These are phyloP conservation scores for Phytophthora vignae DNA, from an alignment of 352 stramenopile genomes.

Conservation along the genomic window DNA sequence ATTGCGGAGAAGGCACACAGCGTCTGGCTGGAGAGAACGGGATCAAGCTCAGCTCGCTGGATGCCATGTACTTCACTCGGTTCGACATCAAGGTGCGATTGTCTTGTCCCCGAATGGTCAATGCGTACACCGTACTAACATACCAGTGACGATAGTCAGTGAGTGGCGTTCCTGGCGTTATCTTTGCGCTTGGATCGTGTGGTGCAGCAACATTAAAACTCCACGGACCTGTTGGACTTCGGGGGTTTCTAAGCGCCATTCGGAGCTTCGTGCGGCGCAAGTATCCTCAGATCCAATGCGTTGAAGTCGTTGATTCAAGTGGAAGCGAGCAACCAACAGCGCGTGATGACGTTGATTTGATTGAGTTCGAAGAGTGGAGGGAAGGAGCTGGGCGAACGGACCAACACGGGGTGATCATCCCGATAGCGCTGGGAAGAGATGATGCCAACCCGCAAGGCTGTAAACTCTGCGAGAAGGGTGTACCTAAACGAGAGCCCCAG, in stretches of 20 bases:
- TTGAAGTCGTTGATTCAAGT: slow-evolving; percentile 37
- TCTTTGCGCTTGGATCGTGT: slow-evolving; percentile 68
- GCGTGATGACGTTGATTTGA: neutral
- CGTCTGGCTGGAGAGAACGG: slow-evolving; percentile 73
- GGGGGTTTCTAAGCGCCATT: slow-evolving; percentile 55
- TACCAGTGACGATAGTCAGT: slow-evolving; percentile 43
- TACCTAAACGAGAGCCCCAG: neutral
- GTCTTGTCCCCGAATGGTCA: neutral
- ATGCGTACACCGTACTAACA: slow-evolving; percentile 7
- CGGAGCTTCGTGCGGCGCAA: slow-evolving; percentile 74
- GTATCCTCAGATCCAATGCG: slow-evolving; percentile 67
- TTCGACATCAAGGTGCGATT: slow-evolving; percentile 60
- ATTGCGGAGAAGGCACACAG: slow-evolving; percentile 77
- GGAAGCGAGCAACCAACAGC: neutral
- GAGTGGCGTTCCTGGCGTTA: slow-evolving; percentile 70
- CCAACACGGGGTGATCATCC: slow-evolving; percentile 44
- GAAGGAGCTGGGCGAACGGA: slow-evolving; percentile 30
- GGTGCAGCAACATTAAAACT: slow-evolving; percentile 55
- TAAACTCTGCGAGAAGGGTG: slow-evolving; percentile 30
- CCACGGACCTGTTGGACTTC: slow-evolving; percentile 53
- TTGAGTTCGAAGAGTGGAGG: slow-evolving; percentile 36
- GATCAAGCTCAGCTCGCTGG: slow-evolving; percentile 73
- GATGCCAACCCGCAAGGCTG: neutral
- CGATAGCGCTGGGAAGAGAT: slow-evolving; percentile 25
- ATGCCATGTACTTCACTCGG: slow-evolving; percentile 76